Evolutionary conservation across 1,139 yeast species (phyloP), one percentile per base, ranked within the genome.

Genomic region (Scheffersomyces lignicola): DNA sequence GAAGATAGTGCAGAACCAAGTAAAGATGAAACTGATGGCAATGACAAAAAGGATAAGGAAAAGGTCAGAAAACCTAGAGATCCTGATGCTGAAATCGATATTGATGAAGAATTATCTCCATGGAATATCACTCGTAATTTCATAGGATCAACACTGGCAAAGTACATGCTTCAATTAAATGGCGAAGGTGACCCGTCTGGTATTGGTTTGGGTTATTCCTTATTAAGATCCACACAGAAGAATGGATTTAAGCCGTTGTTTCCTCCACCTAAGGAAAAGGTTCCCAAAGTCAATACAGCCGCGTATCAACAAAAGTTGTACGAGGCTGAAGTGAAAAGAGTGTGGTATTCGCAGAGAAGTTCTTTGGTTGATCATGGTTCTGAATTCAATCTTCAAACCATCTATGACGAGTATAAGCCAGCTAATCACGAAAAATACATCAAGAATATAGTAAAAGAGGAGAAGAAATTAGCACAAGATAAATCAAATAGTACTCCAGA

Each of bases 171-270:
- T 31, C 97, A 90, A 53, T 76, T 94, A 26, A 89, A 88, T 53
- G 97, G 97, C n/a, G 94, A 84, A 41, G 98, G 97, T 34, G 98
- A 92, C 57, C 96, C 96, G 2, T 82, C 96, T 1, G 96, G 96
- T 22, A 79, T 86, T 43, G 95, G 96, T 1, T 84, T 87, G 43
- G 96, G 94, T 0, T 85, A 85, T 48, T 87, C 96, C n/a, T 85
- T 90, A 49, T 69, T 90, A 46, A 76, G 90, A 44, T 87, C 96
- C 0, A 87, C 97, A 0, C 95, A 92, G 85, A 92, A 90, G 60
- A 96, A 95, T 51, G 95, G 96, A 1, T 92, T 92, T 60, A 73
- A 78, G 34, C 87, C 90, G 2, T 62, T 73, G n/a, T 58, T 65
- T 40, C 61, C 83, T 62, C 71, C 73, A 4, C 64, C 62, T 4